A percentile compares a stretch with the other conserved stretches of the same genome.
These are phyloP conservation scores for Escovopsis sp. DNA, from an alignment of 2,329 filamentous ascomycete species.

Conservation along the genomic window DNA sequence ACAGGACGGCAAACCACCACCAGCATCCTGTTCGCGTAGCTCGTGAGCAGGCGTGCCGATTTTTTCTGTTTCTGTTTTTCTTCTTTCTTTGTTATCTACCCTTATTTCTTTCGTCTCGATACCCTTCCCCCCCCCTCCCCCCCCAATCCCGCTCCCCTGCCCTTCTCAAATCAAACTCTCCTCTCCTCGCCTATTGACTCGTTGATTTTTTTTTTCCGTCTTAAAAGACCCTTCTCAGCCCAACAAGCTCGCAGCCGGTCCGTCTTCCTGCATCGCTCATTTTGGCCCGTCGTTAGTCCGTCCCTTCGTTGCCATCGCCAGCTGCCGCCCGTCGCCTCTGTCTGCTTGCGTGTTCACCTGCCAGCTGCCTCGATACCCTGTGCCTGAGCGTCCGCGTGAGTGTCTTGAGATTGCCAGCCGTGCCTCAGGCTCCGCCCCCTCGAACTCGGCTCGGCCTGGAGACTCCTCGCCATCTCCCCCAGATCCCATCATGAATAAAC, in stretches of 20 bases:
- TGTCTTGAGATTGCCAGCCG: background rate
- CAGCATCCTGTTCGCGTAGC: slow-evolving; percentile 6
- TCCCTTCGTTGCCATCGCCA: no score
- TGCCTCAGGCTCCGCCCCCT: slow-evolving; percentile 3
- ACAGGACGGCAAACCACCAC: slow-evolving; percentile 2
- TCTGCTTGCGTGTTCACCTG: no score
- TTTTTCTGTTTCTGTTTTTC: slow-evolving; percentile 6
- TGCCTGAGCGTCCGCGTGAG: no score
- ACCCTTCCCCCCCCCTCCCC: slow-evolving; percentile 12
- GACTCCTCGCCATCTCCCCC: slow-evolving; percentile 3
- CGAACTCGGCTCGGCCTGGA: slow-evolving; percentile 1
- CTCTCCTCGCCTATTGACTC: no score
- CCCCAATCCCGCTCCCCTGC: no score
- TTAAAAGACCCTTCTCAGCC: background rate
- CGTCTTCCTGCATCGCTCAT: no score
- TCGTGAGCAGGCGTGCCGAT: background rate
- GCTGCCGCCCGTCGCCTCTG: no score
- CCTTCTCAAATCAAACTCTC: slow-evolving; percentile 1
- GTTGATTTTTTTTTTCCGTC: background rate
- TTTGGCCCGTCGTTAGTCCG: no score
- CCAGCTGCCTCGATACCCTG: no score
- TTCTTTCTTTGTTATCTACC: slow-evolving; percentile 10
- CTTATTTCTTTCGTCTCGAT: slow-evolving; percentile 10
- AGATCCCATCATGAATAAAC: slow-evolving; percentile 48
- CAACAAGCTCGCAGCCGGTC: no score